Conservation (phyloP, 306 rosid species). For the Malus sieversii region DNA sequence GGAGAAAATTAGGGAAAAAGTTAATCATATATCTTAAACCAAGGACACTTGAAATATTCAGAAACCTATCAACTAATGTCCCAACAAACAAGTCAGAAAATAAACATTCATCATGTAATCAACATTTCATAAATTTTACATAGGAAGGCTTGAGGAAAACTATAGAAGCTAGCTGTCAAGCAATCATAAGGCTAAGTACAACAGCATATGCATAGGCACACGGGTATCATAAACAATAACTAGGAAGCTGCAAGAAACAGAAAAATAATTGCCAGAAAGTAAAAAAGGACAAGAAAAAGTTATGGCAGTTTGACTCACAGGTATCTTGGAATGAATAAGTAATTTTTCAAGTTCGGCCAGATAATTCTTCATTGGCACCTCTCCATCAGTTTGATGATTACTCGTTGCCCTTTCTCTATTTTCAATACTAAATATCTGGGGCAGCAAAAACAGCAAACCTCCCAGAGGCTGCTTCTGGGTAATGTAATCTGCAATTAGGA, state of each 20-base stretch:
- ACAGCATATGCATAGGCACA: neutral
- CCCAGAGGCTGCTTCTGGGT: conserved; percentile 72
- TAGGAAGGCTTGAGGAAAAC: neutral
- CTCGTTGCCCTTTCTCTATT: conserved; percentile 28
- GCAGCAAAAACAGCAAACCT: conserved; percentile 81
- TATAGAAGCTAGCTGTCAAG: neutral
- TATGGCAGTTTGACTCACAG: conserved; percentile 56
- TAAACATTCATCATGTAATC: neutral
- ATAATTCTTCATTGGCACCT: conserved; percentile 34
- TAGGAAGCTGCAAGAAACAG: conserved; percentile 6
- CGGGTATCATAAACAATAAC: neutral
- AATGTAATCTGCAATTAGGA: conserved; percentile 61
- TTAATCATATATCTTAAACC: neutral
- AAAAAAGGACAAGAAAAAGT: neutral
- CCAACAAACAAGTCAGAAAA: too few species aligned
- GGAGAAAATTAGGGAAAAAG: neutral
- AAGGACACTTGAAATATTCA: neutral
- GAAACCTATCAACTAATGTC: neutral
- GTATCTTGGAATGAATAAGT: conserved; percentile 70
- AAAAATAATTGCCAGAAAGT: neutral
- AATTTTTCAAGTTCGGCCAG: conserved; percentile 72
- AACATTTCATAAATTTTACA: neutral
- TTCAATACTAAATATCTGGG: conserved; percentile 52
- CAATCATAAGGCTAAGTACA: neutral
- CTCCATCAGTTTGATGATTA: conserved; percentile 31